A percentile compares a stretch with the other conserved stretches of the same genome.
These are phyloP conservation scores for Turritis glabra DNA, from an alignment of 345 rosid species.

Conservation along the genomic window DNA sequence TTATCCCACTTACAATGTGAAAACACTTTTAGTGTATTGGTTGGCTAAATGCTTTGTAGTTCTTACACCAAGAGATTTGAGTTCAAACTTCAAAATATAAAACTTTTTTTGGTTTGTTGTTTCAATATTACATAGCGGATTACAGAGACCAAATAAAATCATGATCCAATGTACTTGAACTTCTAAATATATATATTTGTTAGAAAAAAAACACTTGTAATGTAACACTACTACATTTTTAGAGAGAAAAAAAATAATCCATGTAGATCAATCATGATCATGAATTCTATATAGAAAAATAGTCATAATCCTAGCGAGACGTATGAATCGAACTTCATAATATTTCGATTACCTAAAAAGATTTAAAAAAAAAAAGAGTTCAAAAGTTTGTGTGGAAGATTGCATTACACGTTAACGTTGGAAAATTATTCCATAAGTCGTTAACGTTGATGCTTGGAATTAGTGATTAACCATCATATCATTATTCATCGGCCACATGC, in stretches of 20 bases:
- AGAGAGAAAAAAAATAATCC: not conserved
- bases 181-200: not conserved
- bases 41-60: not conserved
- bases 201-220: not conserved
- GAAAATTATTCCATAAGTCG: slow-evolving; percentile 18
- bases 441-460: slow-evolving; percentile 7
- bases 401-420: slow-evolving; percentile 10
- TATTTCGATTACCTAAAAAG: not conserved
- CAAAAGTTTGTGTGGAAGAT: slow-evolving; percentile 11
- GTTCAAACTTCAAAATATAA: slow-evolving; percentile 17
- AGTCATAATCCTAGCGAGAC: not conserved
- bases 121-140: not conserved
- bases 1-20: not conserved
- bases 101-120: not conserved
- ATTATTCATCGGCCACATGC: not conserved
- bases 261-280: not conserved
- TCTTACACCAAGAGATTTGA: not conserved
- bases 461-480: not conserved
- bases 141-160: not conserved
- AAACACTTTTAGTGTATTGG: not conserved
- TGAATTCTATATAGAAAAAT: not conserved
- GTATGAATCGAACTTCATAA: not conserved
- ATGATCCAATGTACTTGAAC: not conserved
- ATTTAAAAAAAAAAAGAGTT: too few relatives aligned
- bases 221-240: not conserved